phyloP scores from a whole-genome alignment of 2,329 filamentous ascomycete species.

The Monilinia aucupariae region DNA sequence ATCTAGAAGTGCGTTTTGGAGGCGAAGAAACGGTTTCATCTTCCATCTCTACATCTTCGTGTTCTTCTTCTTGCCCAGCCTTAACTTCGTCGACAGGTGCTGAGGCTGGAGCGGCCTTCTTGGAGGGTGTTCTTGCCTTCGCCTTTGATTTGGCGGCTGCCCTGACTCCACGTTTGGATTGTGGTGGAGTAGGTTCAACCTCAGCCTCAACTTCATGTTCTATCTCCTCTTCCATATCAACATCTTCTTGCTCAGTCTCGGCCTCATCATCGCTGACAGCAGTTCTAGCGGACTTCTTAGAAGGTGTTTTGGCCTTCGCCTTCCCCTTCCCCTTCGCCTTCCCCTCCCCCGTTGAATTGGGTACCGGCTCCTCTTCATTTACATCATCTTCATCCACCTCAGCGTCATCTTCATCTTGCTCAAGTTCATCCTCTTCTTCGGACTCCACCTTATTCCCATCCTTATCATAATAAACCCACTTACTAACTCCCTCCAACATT shows the following conservation, averaged over 20 bases:
- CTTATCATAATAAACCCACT: constrained; percentile 39
- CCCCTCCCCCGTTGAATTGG: background rate
- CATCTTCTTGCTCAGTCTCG: background rate
- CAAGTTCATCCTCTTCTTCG: constrained; percentile 20
- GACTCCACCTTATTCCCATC: constrained; percentile 36
- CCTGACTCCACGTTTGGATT: constrained; percentile 4
- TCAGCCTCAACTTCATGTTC: background rate
- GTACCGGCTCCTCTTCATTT: constrained; percentile 17
- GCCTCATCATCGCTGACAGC: constrained; percentile 3
- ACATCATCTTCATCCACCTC: constrained; percentile 20
- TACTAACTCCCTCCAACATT: constrained; percentile 35
- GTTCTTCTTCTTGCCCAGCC: constrained; percentile 5
- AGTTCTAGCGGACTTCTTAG: background rate
- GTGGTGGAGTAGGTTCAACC: background rate
- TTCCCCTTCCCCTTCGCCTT: background rate
- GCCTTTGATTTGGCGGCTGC: background rate
- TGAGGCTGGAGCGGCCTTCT: background rate
- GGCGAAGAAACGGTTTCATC: background rate
- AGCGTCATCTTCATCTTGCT: constrained; percentile 13
- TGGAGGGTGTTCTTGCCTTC: background rate
- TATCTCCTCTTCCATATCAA: constrained; percentile 4
- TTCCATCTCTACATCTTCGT: constrained; percentile 14
- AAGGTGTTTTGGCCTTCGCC: background rate
- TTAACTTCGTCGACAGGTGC: constrained; percentile 1
- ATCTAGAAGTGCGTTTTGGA: constrained; percentile 1